phyloP scores from a whole-genome alignment of 2,329 filamentous ascomycete genomes.

The Capronia epimyces region DNA sequence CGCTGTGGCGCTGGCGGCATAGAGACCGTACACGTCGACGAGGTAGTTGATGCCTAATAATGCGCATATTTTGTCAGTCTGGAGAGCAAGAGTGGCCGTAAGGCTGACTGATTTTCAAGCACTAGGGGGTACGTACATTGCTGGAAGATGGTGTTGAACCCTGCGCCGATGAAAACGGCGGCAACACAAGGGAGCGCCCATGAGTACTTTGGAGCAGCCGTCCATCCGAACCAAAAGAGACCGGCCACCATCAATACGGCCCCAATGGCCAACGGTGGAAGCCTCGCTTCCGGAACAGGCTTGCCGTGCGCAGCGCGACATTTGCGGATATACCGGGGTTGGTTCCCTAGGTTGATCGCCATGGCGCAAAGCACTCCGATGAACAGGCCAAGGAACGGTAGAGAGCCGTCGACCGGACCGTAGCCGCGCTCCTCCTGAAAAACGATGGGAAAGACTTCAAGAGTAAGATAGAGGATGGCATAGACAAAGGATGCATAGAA shows the following conservation, averaged over 20 bases:
- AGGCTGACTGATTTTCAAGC: neutral
- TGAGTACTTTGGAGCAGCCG: conserved; percentile 32
- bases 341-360: conserved; percentile 41
- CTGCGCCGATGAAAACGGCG: conserved; percentile 41
- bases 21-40: conserved; percentile 38
- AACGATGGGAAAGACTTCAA: conserved; percentile 47
- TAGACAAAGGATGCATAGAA: conserved; percentile 46
- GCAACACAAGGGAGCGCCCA: conserved; percentile 36
- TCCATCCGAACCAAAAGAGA: conserved; percentile 45
- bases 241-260: conserved; percentile 41
- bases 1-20: conserved; percentile 41
- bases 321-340: conserved; percentile 35
- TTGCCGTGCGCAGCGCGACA: conserved; percentile 29
- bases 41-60: conserved; percentile 43
- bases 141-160: conserved; percentile 32
- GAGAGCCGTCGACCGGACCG: conserved; percentile 38
- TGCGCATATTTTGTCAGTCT: conserved; percentile 3
- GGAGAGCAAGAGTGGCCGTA: neutral
- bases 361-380: conserved; percentile 42
- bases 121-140: conserved; percentile 20
- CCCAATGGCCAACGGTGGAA: conserved; percentile 45
- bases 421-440: conserved; percentile 40
- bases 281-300: conserved; percentile 38
- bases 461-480: conserved; percentile 43
- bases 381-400: conserved; percentile 45